phyloP scores from a whole-genome alignment of 805 yeast species.

The Spathaspora boniae region DNA sequence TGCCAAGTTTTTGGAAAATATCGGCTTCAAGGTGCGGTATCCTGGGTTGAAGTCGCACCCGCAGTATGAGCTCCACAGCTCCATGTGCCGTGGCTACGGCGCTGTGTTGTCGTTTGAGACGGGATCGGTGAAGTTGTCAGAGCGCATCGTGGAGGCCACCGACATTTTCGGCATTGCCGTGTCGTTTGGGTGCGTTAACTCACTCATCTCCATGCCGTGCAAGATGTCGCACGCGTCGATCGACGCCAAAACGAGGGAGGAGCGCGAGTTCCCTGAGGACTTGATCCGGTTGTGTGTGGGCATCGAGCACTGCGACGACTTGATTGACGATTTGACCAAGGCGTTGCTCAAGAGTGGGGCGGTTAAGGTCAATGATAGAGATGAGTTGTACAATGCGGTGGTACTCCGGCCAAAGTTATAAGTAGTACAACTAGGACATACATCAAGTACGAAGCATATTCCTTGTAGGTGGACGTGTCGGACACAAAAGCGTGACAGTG shows the following conservation, averaged over 20 bases:
- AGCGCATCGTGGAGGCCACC: slow-evolving; percentile 70
- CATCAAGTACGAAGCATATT: background rate
- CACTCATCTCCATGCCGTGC: slow-evolving; percentile 90
- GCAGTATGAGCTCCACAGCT: slow-evolving; percentile 72
- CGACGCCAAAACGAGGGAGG: slow-evolving; percentile 80
- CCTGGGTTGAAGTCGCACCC: slow-evolving; percentile 85
- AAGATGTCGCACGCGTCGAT: slow-evolving; percentile 97
- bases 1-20: slow-evolving; percentile 66
- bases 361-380: slow-evolving; percentile 36
- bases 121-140: slow-evolving; percentile 63
- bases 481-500: too few relatives aligned
- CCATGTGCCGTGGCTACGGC: slow-evolving; percentile 80
- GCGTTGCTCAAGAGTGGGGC: slow-evolving; percentile 71
- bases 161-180: slow-evolving; percentile 85
- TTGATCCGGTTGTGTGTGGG: slow-evolving; percentile 88
- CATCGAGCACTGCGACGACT: slow-evolving; percentile 77
- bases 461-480: too few relatives aligned
- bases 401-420: slow-evolving; percentile 26
- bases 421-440: too few relatives aligned
- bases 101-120: slow-evolving; percentile 90
- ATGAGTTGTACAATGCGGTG: slow-evolving; percentile 39
- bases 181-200: slow-evolving; percentile 91
- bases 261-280: slow-evolving; percentile 90
- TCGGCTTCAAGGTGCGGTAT: slow-evolving; percentile 76
- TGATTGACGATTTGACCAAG: slow-evolving; percentile 72